Conservation (phyloP, 1,284 basidiomycete genomes). For the Grifola frondosa region DNA sequence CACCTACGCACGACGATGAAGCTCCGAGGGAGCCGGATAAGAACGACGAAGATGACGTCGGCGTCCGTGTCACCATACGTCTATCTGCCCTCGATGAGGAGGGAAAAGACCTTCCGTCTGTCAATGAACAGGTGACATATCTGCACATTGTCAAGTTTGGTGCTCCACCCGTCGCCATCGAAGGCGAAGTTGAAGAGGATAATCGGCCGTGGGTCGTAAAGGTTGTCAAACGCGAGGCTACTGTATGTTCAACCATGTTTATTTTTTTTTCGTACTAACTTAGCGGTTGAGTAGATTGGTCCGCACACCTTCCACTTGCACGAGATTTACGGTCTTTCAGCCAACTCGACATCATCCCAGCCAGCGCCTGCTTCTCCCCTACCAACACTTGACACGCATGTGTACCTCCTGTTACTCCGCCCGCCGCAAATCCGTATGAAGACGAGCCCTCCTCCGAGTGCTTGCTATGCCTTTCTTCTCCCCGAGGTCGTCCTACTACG, state of each 20-base stretch:
- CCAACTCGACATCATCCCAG: slow-evolving; percentile 47
- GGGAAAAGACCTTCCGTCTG: slow-evolving; percentile 58
- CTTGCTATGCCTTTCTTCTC: slow-evolving; percentile 87
- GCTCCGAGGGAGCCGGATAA: slow-evolving; percentile 41
- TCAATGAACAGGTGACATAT: slow-evolving; percentile 85
- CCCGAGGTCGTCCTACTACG: slow-evolving; percentile 89
- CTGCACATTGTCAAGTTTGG: slow-evolving; percentile 81
- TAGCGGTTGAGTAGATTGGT: slow-evolving; percentile 59
- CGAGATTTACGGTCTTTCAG: slow-evolving; percentile 86
- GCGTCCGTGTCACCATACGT: slow-evolving; percentile 73
- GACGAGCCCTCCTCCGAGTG: slow-evolving; percentile 58
- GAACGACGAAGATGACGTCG: slow-evolving; percentile 54
- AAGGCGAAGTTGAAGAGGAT: slow-evolving; percentile 36
- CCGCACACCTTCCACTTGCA: slow-evolving; percentile 89
- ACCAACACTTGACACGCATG: slow-evolving; percentile 23
- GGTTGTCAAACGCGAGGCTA: slow-evolving; percentile 86
- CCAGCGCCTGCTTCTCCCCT: slow-evolving; percentile 41
- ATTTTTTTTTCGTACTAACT: slow-evolving; percentile 8
- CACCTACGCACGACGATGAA: slow-evolving; percentile 33
- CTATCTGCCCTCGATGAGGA: slow-evolving; percentile 76
- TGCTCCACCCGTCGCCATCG: slow-evolving; percentile 27
- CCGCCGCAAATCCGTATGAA: slow-evolving; percentile 45
- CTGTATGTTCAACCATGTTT: slow-evolving; percentile 40
- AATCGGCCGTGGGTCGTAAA: slow-evolving; percentile 82
- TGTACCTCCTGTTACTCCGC: slow-evolving; percentile 28